A percentile compares a stretch with the other conserved stretches of the same genome.
phyloP scores from a whole-genome alignment of 352 stramenopile species.

The Aphanomyces invadans region DNA sequence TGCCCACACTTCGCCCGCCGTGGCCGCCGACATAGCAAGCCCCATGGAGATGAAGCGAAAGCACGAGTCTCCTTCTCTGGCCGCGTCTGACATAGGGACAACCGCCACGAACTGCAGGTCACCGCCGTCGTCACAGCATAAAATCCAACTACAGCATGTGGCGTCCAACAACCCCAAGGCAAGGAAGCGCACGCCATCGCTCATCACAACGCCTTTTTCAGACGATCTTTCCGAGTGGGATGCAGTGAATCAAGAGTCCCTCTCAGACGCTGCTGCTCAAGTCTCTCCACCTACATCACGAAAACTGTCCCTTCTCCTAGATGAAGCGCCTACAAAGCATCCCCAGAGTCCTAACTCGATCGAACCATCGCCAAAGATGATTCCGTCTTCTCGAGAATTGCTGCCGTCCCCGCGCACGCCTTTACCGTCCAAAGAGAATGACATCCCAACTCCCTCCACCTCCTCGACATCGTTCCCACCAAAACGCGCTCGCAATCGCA shows the following conservation, averaged over 20 bases:
- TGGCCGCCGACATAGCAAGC: neutral
- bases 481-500: conserved; percentile 44
- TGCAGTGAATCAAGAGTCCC: too few species aligned
- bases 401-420: neutral
- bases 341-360: neutral
- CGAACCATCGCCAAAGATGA: conserved; percentile 3
- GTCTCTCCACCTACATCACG: too few species aligned
- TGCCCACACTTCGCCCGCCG: neutral
- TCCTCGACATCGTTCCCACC: conserved; percentile 31
- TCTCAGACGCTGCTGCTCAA: too few species aligned
- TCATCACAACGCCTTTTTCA: neutral
- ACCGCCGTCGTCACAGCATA: neutral
- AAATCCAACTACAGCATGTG: neutral
- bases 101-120: too few species aligned
- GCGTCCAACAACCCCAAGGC: conserved; percentile 4
- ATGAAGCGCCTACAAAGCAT: neutral
- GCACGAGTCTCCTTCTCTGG: neutral
- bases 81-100: neutral
- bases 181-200: neutral
- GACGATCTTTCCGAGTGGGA: neutral
- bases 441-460: neutral
- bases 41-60: conserved; percentile 23
- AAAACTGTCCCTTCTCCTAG: neutral
- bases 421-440: neutral
- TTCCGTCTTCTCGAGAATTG: neutral